phyloP scores from a whole-genome alignment of 441 rosid genomes.

The Syzygium syzygioides region DNA sequence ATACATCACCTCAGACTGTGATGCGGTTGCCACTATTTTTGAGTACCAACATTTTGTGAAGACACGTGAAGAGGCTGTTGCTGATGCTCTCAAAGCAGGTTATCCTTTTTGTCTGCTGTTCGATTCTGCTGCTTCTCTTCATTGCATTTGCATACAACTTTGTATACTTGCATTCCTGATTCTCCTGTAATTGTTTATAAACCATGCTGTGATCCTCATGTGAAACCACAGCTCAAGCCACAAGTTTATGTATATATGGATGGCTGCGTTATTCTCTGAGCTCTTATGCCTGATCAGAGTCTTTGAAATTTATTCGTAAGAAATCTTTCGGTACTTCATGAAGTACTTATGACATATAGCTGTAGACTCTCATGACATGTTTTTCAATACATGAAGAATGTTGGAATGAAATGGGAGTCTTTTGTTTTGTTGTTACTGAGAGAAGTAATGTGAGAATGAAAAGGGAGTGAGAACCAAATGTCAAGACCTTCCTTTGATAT shows the following conservation, averaged over 20 bases:
- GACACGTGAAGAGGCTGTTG: conserved; percentile 49
- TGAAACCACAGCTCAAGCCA: background rate
- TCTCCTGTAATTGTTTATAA: background rate
- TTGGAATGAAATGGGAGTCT: background rate
- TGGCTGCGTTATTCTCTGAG: background rate
- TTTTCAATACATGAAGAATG: background rate
- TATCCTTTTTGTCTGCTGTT: background rate
- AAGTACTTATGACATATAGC: background rate
- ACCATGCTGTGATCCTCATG: background rate
- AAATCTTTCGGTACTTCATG: background rate
- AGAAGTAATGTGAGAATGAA: background rate
- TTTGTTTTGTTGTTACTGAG: background rate
- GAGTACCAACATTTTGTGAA: conserved; percentile 49
- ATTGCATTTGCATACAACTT: background rate
- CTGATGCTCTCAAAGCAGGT: conserved; percentile 72
- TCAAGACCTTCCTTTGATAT: background rate
- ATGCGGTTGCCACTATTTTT: conserved; percentile 60
- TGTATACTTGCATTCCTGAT: background rate
- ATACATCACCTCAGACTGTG: conserved; percentile 74
- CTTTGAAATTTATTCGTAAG: background rate
- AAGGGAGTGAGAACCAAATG: background rate
- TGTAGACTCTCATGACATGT: background rate
- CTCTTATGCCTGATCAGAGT: background rate
- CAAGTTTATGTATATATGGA: background rate
- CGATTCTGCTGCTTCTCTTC: background rate